Conservation (phyloP, 202 grass and related monocot species). For the Bolboschoenoplectus hybrid region DNA sequence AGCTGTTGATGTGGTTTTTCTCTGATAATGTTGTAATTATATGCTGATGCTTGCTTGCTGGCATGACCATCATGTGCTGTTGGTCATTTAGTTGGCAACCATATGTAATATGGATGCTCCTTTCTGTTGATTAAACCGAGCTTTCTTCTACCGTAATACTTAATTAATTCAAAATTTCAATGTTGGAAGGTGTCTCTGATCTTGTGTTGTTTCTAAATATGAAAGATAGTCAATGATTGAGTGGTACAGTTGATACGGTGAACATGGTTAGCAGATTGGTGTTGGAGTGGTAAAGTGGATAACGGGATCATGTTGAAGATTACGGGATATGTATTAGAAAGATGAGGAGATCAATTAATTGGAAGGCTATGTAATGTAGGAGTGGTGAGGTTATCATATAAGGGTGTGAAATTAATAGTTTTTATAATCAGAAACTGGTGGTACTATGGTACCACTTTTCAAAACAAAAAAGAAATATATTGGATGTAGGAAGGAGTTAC, state of each 20-base stretch:
- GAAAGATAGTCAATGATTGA: background rate
- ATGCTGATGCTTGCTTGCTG: background rate
- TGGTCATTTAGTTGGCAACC: background rate
- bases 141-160: background rate
- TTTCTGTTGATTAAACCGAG: background rate
- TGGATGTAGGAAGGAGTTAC: background rate
- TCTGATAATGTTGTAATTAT: background rate
- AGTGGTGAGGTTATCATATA: background rate
- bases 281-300: background rate
- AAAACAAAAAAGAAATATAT: background rate
- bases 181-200: background rate
- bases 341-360: background rate
- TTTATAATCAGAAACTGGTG: background rate
- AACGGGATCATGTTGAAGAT: background rate
- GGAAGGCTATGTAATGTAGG: background rate
- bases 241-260: background rate
- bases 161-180: background rate
- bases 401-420: background rate
- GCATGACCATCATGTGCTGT: too few relatives aligned
- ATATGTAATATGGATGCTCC: background rate
- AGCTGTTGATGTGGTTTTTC: background rate
- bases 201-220: background rate
- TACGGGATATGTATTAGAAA: background rate
- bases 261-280: background rate
- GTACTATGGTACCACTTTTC: background rate